Percentiles rank a stretch among this genome's conserved stretches.
phyloP scores from a whole-genome alignment of 208 protist species.

The Trypanosoma vivax region DNA sequence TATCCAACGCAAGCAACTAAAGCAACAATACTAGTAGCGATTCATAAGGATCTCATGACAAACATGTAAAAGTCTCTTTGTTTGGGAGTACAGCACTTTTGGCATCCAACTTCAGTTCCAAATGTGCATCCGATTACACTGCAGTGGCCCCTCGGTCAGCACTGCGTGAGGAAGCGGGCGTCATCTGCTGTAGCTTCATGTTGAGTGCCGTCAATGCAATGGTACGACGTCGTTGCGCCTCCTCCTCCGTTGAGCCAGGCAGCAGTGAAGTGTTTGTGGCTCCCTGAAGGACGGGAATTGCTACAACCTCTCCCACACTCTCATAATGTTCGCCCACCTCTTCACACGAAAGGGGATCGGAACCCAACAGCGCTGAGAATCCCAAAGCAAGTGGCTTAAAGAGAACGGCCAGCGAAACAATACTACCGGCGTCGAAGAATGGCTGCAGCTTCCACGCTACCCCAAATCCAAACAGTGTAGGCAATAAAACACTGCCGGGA shows the following conservation, averaged over 20 bases:
- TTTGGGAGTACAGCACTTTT: no score
- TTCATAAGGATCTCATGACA: no score
- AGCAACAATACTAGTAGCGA: no score
- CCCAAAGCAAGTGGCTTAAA: constrained; percentile 5
- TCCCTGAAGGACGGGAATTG: constrained; percentile 7
- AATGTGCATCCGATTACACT: constrained; percentile 25
- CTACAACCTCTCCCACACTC: not conserved
- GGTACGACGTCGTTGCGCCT: constrained; percentile 65
- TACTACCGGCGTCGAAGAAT: not conserved
- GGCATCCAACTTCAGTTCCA: no score
- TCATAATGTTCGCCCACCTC: not conserved
- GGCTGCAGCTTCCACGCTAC: constrained; percentile 8
- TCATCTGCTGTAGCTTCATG: constrained; percentile 31
- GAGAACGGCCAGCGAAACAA: constrained; percentile 5
- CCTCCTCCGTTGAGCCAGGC: constrained; percentile 62
- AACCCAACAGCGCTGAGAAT: not conserved
- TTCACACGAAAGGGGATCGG: not conserved
- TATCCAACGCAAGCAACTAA: no score
- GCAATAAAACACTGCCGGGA: constrained; percentile 13
- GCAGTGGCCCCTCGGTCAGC: constrained; percentile 29
- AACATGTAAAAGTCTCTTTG: no score
- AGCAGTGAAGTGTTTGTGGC: constrained; percentile 17
- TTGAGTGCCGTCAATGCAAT: constrained; percentile 61
- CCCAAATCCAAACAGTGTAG: constrained; percentile 10
- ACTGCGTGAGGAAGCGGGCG: not conserved